These are phyloP conservation scores for Gastrolobium bilobum DNA, from an alignment of 306 rosid genomes.

Conservation along the genomic window DNA sequence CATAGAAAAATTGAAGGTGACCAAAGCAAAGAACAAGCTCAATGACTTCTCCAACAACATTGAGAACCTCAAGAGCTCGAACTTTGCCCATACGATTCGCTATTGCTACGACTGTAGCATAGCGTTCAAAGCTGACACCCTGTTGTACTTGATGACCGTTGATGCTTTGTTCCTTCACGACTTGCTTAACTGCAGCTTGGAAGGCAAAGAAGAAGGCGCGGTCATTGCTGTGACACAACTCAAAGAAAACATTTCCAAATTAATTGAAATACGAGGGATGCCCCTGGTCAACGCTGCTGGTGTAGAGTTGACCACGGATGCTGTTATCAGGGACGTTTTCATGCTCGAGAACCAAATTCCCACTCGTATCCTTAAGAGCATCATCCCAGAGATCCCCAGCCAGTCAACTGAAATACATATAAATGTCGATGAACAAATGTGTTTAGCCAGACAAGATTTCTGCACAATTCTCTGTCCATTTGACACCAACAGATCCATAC, in stretches of 20 bases:
- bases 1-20: too few relatives aligned
- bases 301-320: conserved; percentile 8
- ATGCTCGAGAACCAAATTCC: conserved; percentile 39
- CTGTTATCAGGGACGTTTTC: conserved; percentile 33
- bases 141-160: too few relatives aligned
- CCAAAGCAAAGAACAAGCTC: too few relatives aligned
- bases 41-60: too few relatives aligned
- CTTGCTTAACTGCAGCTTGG: too few relatives aligned
- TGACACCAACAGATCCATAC: background rate
- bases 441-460: background rate
- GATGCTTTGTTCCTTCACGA: too few relatives aligned
- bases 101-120: too few relatives aligned
- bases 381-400: background rate
- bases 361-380: background rate
- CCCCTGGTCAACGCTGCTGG: conserved; percentile 11
- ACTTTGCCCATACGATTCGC: too few relatives aligned
- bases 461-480: background rate
- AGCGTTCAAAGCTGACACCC: too few relatives aligned
- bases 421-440: background rate
- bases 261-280: background rate
- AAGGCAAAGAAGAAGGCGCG: too few relatives aligned
- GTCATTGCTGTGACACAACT: too few relatives aligned
- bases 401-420: background rate
- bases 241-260: background rate
- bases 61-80: too few relatives aligned